phyloP scores from a whole-genome alignment of 331 rosid species.

The Cydonia oblonga region DNA sequence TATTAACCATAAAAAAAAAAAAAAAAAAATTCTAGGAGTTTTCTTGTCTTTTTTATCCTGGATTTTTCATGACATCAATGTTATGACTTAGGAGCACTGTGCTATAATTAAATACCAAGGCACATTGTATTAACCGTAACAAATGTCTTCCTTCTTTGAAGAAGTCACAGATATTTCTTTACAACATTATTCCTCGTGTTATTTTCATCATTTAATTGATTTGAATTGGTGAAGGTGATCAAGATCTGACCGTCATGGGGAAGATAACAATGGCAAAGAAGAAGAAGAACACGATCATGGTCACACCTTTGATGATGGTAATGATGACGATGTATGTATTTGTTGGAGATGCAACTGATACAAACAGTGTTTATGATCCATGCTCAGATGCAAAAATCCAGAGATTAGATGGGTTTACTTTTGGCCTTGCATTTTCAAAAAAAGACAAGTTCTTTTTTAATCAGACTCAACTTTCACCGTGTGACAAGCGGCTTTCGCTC shows the following conservation, averaged over 20 bases:
- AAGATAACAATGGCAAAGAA: background rate
- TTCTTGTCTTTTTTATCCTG: background rate
- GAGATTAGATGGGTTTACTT: slow-evolving; percentile 69
- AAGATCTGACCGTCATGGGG: slow-evolving; percentile 14
- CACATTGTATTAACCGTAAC: background rate
- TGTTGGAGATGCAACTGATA: slow-evolving; percentile 37
- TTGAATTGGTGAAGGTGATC: slow-evolving; percentile 23
- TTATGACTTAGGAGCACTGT: background rate
- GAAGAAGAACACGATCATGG: background rate
- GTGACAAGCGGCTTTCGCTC: slow-evolving; percentile 61
- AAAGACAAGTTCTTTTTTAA: slow-evolving; percentile 38
- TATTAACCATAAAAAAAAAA: too few species aligned
- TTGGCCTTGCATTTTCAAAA: slow-evolving; percentile 57
- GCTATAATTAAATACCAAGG: background rate
- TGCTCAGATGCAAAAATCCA: slow-evolving; percentile 62
- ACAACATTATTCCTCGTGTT: background rate
- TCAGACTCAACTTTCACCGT: slow-evolving; percentile 71
- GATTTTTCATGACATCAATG: background rate
- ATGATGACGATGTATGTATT: slow-evolving; percentile 14
- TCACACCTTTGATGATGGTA: slow-evolving; percentile 2
- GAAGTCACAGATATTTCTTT: background rate
- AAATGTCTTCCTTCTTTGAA: background rate
- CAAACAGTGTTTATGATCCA: slow-evolving; percentile 60
- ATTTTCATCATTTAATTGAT: background rate
- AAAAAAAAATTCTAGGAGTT: background rate